These are phyloP conservation scores for Neonectria magnoliae DNA, from an alignment of 2,329 filamentous ascomycete genomes.

Conservation along the genomic window DNA sequence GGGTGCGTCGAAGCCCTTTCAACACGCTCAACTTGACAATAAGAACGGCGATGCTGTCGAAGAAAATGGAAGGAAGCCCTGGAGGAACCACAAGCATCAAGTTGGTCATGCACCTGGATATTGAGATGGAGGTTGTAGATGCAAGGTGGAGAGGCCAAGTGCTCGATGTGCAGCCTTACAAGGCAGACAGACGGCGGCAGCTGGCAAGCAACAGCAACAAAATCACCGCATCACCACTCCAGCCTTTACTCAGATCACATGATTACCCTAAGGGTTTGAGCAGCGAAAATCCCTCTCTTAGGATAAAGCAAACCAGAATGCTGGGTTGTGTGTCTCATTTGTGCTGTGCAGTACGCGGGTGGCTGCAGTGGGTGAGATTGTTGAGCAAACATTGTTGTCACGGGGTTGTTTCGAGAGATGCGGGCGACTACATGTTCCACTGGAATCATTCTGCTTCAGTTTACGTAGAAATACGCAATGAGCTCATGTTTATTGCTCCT, in stretches of 20 bases:
- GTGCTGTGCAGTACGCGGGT: neutral
- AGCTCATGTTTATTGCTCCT: too few relatives aligned
- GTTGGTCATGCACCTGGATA: neutral
- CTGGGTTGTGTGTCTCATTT: neutral
- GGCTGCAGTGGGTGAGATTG: neutral
- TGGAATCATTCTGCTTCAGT: neutral
- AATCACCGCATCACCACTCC: neutral
- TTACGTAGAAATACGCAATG: neutral
- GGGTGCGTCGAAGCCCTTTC: neutral
- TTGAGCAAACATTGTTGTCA: neutral
- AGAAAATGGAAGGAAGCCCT: neutral
- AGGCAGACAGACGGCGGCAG: neutral
- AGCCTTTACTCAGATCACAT: neutral
- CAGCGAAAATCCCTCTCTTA: neutral
- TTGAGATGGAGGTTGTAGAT: neutral
- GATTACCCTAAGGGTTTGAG: neutral
- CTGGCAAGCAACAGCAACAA: neutral
- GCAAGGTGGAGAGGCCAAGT: neutral
- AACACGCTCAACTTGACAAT: neutral
- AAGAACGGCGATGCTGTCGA: neutral
- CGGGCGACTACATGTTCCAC: neutral
- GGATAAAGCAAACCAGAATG: too few relatives aligned
- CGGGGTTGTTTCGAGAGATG: neutral
- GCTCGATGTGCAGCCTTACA: neutral
- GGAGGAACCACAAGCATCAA: neutral